Conservation (phyloP, 768 basidiomycete genomes). For the Pulveroboletus frians region DNA sequence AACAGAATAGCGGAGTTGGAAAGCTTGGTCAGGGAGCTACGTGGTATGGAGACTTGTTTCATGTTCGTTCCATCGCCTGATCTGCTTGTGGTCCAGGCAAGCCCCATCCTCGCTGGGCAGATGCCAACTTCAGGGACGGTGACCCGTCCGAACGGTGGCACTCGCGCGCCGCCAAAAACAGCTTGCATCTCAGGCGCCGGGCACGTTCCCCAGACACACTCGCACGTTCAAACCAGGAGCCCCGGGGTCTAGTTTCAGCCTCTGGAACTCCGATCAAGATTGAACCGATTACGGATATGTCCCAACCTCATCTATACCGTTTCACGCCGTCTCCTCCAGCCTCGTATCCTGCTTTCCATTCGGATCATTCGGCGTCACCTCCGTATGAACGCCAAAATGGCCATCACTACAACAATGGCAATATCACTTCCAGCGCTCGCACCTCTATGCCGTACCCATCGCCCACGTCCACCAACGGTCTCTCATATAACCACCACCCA, state of each 20-base stretch:
- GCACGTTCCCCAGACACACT: conserved; percentile 34
- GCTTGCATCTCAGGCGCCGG: conserved; percentile 40
- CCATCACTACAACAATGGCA: conserved; percentile 31
- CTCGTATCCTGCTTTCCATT: conserved; percentile 49
- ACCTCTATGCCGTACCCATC: conserved; percentile 32
- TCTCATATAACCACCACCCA: conserved; percentile 31
- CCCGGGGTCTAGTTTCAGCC: conserved; percentile 38
- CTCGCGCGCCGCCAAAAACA: conserved; percentile 71
- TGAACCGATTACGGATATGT: conserved; percentile 49
- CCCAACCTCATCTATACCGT: conserved; percentile 55
- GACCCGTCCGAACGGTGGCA: conserved; percentile 85
- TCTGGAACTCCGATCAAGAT: conserved; percentile 64
- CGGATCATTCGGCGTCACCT: conserved; percentile 37
- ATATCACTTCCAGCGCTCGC: conserved; percentile 24
- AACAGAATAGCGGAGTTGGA: conserved; percentile 91
- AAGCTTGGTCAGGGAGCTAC: conserved; percentile 82
- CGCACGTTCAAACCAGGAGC: conserved; percentile 31
- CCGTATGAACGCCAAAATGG: conserved; percentile 32
- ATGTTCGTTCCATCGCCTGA: conserved; percentile 5
- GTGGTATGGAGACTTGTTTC: conserved; percentile 45
- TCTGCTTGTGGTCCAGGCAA: conserved; percentile 48
- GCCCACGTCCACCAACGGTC: conserved; percentile 31
- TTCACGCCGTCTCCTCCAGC: conserved; percentile 61
- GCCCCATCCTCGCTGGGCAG: conserved; percentile 84
- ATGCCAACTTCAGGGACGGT: conserved; percentile 70